Base-by-base conservation (phyloP, 2,329 filamentous ascomycete genomes). In the Microdochium nivale region DNA sequence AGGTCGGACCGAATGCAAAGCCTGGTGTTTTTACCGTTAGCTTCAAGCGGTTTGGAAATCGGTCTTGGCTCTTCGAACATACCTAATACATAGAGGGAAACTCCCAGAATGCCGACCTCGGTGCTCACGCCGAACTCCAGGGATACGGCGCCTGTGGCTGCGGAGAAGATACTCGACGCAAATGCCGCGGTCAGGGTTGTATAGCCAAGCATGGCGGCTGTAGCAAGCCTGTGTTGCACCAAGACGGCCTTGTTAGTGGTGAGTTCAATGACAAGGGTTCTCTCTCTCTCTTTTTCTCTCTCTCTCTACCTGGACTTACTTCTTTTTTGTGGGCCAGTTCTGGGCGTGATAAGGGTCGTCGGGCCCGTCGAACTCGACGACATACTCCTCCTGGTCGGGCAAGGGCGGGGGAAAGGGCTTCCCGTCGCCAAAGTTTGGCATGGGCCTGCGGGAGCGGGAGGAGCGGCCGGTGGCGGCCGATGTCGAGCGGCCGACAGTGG, bases 281-380 rank as follows among this genome's bases (percentile, higher is more conserved):
- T n/a, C n/a, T n/a, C n/a, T n/a, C n/a, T 52, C 33, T 30, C 27
- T 30, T 30, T 30, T 30, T 30, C 27, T 30, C 5, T 30, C 27
- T 10, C 32, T n/a, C 9, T n/a, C 5, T 30, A 5, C 27, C 5
- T 67, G 14, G 2, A 74, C 77, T 62, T 67, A 81, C 82, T 95
- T 96, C 73, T 88, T 91, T 63, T 72, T 80, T 51, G 87, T 62
- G 0, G 87, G 78, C 90, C 90, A 96, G 65, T 96, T 96, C 70
- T 92, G 87, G 1, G 89, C 86, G 67, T 95, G 90, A 54, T 91
- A 63, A 2, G 90, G 90, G 61, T 96, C 90, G 56, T 90, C 78
- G 1, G 83, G 85, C 0, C 90, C 90, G 59, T 91, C 86, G 62
- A 95, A 96, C 67, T 90, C 87, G 44, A 91, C 87, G 0, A 90